Evolutionary conservation across 2,329 filamentous ascomycete species (phyloP).

Genomic region (Coleophoma crateriformis): DNA sequence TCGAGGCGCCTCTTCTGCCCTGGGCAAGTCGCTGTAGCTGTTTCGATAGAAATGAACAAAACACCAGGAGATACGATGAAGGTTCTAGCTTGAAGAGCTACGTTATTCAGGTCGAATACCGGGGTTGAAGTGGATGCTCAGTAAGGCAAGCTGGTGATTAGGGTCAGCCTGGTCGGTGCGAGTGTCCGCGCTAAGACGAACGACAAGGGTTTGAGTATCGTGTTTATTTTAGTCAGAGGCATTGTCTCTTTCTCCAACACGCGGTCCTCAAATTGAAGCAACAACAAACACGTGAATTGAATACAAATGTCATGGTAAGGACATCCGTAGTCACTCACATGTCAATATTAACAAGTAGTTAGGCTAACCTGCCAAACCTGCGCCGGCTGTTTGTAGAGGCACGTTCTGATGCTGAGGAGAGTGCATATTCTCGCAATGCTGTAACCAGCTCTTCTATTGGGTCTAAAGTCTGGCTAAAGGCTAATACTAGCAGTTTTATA

Average conservation of each 20-base stretch:
- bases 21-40: slow-evolving; percentile 9
- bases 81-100: not conserved
- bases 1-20: slow-evolving; percentile 15
- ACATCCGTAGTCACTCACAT: slow-evolving; percentile 1
- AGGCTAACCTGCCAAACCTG: slow-evolving; percentile 84
- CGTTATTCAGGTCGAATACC: not conserved
- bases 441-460: slow-evolving; percentile 45
- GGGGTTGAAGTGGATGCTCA: slow-evolving; percentile 8
- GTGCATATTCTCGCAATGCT: slow-evolving; percentile 87
- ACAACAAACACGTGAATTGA: too few relatives aligned
- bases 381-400: slow-evolving; percentile 93
- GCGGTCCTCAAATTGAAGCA: too few relatives aligned
- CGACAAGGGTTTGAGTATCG: slow-evolving; percentile 6
- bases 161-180: slow-evolving; percentile 5
- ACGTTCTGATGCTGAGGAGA: slow-evolving; percentile 86
- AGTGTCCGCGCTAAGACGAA: slow-evolving; percentile 9
- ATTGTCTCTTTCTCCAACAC: too few relatives aligned
- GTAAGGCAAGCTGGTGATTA: slow-evolving; percentile 3
- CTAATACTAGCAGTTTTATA: slow-evolving; percentile 72
- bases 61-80: slow-evolving; percentile 3
- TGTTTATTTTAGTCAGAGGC: too few relatives aligned
- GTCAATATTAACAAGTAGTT: not conserved
- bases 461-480: slow-evolving; percentile 3
- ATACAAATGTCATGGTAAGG: slow-evolving; percentile 13
- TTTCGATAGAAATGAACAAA: slow-evolving; percentile 2